Evolutionary conservation across 768 basidiomycete species (phyloP), one percentile per base, ranked within the genome.

Genomic region (Galerina marginata): DNA sequence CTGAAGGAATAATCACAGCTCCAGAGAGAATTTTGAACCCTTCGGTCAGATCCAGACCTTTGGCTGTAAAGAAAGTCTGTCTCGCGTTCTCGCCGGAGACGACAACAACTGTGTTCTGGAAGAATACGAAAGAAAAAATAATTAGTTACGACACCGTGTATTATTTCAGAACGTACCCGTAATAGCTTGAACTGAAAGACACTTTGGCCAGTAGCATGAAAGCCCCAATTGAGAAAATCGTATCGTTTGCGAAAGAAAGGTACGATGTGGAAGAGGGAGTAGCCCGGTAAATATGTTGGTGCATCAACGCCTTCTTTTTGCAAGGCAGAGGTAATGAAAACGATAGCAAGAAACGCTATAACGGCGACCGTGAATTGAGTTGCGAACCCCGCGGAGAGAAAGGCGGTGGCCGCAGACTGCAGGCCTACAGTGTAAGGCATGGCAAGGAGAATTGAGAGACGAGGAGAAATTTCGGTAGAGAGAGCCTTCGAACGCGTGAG

Each of bases 1-100:
- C 48, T 62, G 54, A 58, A 53, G 59, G 60, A 40, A 54, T 29
- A 84, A 88, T 64, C 71, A 92, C 91, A 56, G 88, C 90, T 52
- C 90, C 91, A 51, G 89, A 90, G 61, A 93, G 81, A 67, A 90
- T 83, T 67, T 86, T 89, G 79, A 91, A 92, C 5, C 90, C 91
- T 77, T 91, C 89, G 43, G 86, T 87, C 52, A 93, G 82, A 72
- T 92, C 89, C 62, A 93, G 83, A 20, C 83, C 83, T 73, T 85
- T 86, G 57, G 88, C 84, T 2, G 81, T 81, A 67, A 92, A 90
- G 74, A 92, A 92, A 3, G 85, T 80, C 56, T 83, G 82, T 57
- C 91, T 79, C 14, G 85, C 91, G 37, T 78, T 80, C 69, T 91
- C 88, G 54, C 91, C 91, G 42, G 91, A 92, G 42, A 92, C 83